Base-by-base conservation (phyloP, 768 basidiomycete genomes). In the Royoungia palumana region DNA sequence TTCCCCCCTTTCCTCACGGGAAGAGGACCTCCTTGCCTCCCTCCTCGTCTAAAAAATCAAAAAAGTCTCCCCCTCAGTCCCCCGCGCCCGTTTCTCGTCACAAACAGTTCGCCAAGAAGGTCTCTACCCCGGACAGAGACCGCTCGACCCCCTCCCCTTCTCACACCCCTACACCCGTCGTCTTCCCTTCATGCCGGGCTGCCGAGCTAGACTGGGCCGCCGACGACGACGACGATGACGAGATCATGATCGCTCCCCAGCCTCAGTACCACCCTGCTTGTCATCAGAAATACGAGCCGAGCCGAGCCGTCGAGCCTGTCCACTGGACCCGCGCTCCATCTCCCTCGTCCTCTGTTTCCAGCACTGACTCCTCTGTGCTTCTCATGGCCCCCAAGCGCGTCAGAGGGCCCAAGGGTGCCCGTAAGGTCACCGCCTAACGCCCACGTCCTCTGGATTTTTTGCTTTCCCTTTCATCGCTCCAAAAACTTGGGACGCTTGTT, bases 111-210 rank as follows among this genome's bases (percentile, higher is more conserved):
- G 4, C 35, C 9, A 63, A 35, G 46, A 67, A 58, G 41, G 36
- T 25, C 0, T 9, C 35, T 14, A 20, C 40, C 0, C 13, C 32
- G 3, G 65, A 61, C 41, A 44, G 42, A 22, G 49, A 59, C 22
- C 55, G 44, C 12, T 47, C 57, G 2, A 54, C 62, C 4, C 57
- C 66, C 35, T 53, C 59, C 0, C 51, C 57, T 36, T 60, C 63
- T 0, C 65, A 67, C 47, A 67, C 65, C 0, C 66, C 65, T 2
- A 67, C 66, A 0, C 66, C 66, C 3, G 67, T 67, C 27, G 36
- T 69, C 4, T 67, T 67, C 28, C 66, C 66, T 30, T 67, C 66
- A 16, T 67, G 67, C 34, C 63, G 66, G 5, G 59, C 66, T 1
- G 56, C 28, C 1, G 64, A 65, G 10, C 36, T 65, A n/a, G 51